These are phyloP conservation scores for Nephelium lappaceum DNA, from an alignment of 345 rosid genomes.

Conservation along the genomic window DNA sequence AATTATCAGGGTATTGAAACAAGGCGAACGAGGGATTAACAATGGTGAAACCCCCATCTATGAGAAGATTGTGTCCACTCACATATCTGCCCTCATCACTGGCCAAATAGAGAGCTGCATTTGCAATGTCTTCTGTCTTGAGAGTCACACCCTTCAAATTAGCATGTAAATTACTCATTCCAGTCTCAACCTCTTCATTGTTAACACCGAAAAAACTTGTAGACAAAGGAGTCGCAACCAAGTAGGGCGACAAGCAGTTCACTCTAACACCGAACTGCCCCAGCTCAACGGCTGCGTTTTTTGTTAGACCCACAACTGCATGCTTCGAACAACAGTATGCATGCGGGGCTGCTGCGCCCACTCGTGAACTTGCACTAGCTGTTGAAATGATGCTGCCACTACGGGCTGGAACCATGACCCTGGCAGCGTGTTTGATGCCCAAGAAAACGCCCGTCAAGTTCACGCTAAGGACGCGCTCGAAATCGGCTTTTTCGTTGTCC, in stretches of 20 bases:
- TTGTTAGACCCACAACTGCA: conserved; percentile 15
- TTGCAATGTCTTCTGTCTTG: conserved; percentile 23
- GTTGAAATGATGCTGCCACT: too few species aligned
- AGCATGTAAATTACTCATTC: neutral
- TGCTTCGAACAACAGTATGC: too few species aligned
- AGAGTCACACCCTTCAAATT: conserved; percentile 25
- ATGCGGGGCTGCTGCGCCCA: too few species aligned
- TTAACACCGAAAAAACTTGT: neutral
- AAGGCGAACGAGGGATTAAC: conserved; percentile 5
- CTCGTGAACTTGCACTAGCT: too few species aligned
- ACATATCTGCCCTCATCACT: conserved; percentile 33
- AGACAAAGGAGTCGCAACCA: neutral
- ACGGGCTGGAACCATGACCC: too few species aligned
- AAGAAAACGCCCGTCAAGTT: too few species aligned
- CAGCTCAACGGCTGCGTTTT: conserved; percentile 31
- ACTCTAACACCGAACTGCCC: conserved; percentile 33
- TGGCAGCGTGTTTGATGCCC: too few species aligned
- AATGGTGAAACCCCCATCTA: conserved; percentile 32
- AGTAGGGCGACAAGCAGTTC: conserved; percentile 30
- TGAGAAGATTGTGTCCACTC: conserved; percentile 28
- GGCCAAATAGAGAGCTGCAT: conserved; percentile 33
- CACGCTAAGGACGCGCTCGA: too few species aligned
- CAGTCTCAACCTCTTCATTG: neutral
- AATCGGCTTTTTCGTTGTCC: too few species aligned
- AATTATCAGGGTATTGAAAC: neutral